These are phyloP conservation scores for Scedosporium dehoogii DNA, from an alignment of 2,329 filamentous ascomycete species.

Conservation along the genomic window DNA sequence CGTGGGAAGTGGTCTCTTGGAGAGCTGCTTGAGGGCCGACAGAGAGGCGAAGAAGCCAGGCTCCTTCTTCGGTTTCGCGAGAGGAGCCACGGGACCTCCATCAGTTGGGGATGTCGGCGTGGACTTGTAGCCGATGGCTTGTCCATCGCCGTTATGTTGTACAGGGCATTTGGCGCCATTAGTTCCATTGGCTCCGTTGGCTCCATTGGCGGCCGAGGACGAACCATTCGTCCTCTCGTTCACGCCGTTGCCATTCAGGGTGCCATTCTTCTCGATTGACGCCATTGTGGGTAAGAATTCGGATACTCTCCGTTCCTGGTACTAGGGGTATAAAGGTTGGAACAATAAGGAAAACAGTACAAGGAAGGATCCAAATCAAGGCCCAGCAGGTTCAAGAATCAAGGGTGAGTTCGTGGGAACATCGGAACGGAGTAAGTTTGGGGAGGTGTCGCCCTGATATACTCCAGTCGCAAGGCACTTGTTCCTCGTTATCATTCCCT, in stretches of 20 bases:
- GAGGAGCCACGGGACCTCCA: neutral
- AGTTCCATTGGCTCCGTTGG: neutral
- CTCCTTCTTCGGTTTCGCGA: neutral
- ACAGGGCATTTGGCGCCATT: neutral
- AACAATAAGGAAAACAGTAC: neutral
- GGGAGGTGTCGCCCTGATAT: no score
- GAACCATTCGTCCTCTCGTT: neutral
- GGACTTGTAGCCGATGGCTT: neutral
- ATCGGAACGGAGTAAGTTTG: no score
- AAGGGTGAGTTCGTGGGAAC: no score
- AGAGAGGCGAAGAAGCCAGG: neutral
- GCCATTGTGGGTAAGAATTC: neutral
- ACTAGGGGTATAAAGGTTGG: neutral
- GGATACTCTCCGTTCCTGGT: neutral
- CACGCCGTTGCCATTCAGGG: neutral
- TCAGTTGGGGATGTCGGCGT: neutral
- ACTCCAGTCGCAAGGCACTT: neutral
- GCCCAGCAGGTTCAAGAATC: no score
- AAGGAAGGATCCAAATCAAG: no score
- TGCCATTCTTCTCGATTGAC: neutral
- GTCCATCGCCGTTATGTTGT: neutral
- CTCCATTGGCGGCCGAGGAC: no score
- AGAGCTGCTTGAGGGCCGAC: constrained; percentile 23
- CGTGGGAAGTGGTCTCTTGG: constrained; percentile 51
- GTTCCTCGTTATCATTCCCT: neutral